Base-by-base conservation (phyloP, 1,284 basidiomycete genomes). In the Termitomyces sp. region DNA sequence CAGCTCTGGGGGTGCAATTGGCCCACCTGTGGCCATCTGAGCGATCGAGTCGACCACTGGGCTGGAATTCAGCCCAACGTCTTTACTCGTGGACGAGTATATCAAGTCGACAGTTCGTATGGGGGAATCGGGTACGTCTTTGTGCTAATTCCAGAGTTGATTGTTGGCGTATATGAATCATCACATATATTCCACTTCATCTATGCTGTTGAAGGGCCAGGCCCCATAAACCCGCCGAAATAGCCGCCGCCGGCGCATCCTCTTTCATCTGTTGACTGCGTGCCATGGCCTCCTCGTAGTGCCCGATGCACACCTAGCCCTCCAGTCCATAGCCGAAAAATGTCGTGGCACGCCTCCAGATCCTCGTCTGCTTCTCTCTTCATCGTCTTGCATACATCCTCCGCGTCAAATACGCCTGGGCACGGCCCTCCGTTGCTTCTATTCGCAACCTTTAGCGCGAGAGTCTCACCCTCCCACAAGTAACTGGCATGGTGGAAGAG, bases 401-500 rank as follows among this genome's bases (percentile, higher is more conserved):
- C 68, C n/a, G 67, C 28, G 28, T 73, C 71, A 64, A 79, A 79
- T 64, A 39, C 66, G 67, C 79, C 54, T 6, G 77, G 77, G 68
- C 77, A 79, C 63, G 73, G 69, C 54, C 62, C 69, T 62, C 60
- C 61, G 66, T 70, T 57, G 67, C 70, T 52, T 72, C 55, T 58
- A 79, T 73, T 13, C 58, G 63, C 60, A 67, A 51, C 55, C 68
- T 75, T 73, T 65, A 79, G 68, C 52, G 53, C 67, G 66, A 61
- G 60, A 51, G 74, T 75, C 64, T 80, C 77, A 43, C 72, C 78
- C 65, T 77, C 74, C 76, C 77, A 79, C 34, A 64, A 67, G 30
- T 36, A 62, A 68, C 71, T 50, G 50, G 76, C 73, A 28, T 71
- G 61, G 54, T 55, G 1, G 70, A 76, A 79, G 53, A 79, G 70